Conservation (phyloP, 805 yeast species). For the Ogataea sp. region DNA sequence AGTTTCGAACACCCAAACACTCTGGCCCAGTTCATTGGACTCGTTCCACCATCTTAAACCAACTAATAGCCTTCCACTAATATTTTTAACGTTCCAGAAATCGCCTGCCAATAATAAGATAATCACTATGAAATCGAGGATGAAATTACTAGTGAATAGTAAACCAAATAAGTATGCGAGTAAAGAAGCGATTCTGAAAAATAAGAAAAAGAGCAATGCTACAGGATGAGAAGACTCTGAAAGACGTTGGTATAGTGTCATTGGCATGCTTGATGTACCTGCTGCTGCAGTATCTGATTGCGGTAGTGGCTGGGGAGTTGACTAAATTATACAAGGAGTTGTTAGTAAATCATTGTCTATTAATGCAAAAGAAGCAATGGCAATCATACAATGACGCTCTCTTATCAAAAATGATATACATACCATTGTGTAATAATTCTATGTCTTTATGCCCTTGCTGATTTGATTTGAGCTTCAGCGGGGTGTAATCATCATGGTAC, state of each 20-base stretch:
- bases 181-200: constrained; percentile 56
- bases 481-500: too few species aligned
- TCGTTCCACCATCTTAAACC: constrained; percentile 99
- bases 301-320: constrained; percentile 3
- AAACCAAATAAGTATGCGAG: constrained; percentile 64
- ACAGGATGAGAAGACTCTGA: constrained; percentile 75
- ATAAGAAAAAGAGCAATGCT: constrained; percentile 60
- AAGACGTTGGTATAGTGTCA: constrained; percentile 36
- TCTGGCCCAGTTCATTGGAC: constrained; percentile 52
- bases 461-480: too few species aligned
- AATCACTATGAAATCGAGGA: constrained; percentile 70
- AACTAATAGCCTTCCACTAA: constrained; percentile 81
- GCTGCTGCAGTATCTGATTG: constrained; percentile 3
- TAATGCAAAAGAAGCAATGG: too few species aligned
- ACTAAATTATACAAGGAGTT: background rate
- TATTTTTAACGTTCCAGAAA: constrained; percentile 90
- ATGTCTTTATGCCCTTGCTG: too few species aligned
- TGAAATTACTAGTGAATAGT: constrained; percentile 56
- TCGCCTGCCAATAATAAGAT: constrained; percentile 77
- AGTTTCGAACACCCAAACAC: constrained; percentile 82
- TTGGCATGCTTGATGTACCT: constrained; percentile 8
- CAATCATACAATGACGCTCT: too few species aligned
- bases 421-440: background rate
- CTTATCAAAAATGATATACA: too few species aligned
- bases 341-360: background rate